Evolutionary conservation across 2,329 filamentous ascomycete species (phyloP).

Genomic region (Didymella lethalis): DNA sequence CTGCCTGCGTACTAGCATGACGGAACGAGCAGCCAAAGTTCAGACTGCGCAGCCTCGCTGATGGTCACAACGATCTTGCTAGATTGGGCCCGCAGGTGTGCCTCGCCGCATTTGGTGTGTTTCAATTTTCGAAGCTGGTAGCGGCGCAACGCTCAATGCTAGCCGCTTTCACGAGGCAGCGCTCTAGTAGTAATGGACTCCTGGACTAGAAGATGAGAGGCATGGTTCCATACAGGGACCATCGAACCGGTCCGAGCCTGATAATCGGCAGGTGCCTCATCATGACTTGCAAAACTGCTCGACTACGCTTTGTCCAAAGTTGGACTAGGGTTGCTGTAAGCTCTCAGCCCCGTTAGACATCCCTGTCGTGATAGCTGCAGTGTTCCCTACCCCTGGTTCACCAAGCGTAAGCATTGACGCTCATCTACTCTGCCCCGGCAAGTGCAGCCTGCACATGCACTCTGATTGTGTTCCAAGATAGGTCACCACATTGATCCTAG

Average conservation of each 20-base stretch:
- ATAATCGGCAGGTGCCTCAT: constrained; percentile 28
- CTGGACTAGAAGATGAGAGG: constrained; percentile 4
- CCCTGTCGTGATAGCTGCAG: constrained; percentile 41
- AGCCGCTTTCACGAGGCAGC: constrained; percentile 7
- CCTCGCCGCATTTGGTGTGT: constrained; percentile 22
- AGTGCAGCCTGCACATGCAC: constrained; percentile 34
- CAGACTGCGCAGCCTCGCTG: constrained; percentile 27
- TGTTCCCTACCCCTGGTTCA: constrained; percentile 37
- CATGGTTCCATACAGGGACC: constrained; percentile 8
- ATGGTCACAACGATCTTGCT: constrained; percentile 24
- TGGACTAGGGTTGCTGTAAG: constrained; percentile 40
- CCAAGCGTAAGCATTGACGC: constrained; percentile 44
- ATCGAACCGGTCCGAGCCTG: constrained; percentile 28
- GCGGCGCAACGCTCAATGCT: constrained; percentile 7
- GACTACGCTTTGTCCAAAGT: constrained; percentile 34
- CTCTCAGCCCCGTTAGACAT: constrained; percentile 47
- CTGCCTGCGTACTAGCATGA: constrained; percentile 7
- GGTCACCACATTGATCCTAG: constrained; percentile 32
- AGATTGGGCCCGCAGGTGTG: constrained; percentile 19
- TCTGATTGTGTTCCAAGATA: constrained; percentile 35
- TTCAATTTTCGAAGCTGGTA: constrained; percentile 14
- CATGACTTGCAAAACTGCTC: constrained; percentile 33
- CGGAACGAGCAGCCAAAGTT: constrained; percentile 24
- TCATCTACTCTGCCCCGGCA: constrained; percentile 36
- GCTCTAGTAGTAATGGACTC: constrained; percentile 8